phyloP scores from a whole-genome alignment of 495 filamentous ascomycete species.

The Staphylotrichum tortipilum region DNA sequence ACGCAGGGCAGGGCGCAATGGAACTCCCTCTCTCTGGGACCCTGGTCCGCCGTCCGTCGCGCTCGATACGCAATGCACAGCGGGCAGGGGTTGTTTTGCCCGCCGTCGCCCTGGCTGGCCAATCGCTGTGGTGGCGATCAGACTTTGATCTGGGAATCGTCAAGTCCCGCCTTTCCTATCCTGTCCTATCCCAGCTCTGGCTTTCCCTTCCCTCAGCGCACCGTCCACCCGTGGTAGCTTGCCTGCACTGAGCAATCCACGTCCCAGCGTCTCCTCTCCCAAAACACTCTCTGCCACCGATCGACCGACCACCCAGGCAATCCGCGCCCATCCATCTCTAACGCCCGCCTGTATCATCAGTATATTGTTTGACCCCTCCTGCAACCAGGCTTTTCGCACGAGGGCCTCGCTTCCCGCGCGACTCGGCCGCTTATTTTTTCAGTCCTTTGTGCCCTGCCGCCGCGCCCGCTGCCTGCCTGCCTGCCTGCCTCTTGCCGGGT shows the following conservation, averaged over 20 bases:
- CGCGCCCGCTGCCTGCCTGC: not conserved
- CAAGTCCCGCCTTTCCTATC: constrained; percentile 20
- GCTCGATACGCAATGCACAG: constrained; percentile 6
- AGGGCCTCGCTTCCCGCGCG: constrained; percentile 2
- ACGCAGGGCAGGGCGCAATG: not conserved
- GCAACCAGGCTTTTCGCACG: not conserved
- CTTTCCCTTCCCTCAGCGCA: constrained; percentile 9
- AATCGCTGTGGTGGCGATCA: constrained; percentile 28
- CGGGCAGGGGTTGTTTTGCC: constrained; percentile 11
- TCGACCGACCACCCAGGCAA: constrained; percentile 1
- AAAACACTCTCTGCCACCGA: not conserved
- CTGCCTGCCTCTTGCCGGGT: not conserved
- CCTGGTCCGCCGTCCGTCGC: not conserved
- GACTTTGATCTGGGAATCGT: constrained; percentile 29
- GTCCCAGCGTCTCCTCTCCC: constrained; percentile 11
- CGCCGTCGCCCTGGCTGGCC: constrained; percentile 18
- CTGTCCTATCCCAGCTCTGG: constrained; percentile 12
- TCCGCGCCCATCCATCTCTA: constrained; percentile 11
- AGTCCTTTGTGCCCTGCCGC: constrained; percentile 7
- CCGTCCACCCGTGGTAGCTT: not conserved
- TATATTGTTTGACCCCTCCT: constrained; percentile 2
- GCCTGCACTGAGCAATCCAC: not conserved
- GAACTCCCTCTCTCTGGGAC: not conserved
- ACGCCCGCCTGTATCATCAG: constrained; percentile 11
- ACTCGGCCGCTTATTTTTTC: constrained; percentile 6